These are phyloP conservation scores for Paspalum notatum DNA, from an alignment of 176 grass and related monocot genomes.

Conservation along the genomic window DNA sequence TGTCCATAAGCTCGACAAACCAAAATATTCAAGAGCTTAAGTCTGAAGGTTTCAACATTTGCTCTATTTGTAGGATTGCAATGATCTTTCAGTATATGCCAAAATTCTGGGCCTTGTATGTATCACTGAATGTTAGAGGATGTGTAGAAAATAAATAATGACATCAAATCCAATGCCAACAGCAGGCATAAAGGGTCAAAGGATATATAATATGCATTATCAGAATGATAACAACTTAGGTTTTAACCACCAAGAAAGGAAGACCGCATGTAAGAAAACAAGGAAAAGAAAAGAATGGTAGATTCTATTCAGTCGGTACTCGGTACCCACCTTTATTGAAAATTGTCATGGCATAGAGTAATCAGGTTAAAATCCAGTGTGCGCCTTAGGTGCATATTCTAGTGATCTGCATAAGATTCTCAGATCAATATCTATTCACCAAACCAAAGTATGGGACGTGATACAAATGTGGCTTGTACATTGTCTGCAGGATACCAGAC, in stretches of 20 bases:
- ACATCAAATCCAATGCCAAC: slow-evolving; percentile 22
- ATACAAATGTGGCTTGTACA: not conserved
- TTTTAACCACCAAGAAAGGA: not conserved
- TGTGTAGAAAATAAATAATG: slow-evolving; percentile 14
- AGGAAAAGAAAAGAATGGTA: not conserved
- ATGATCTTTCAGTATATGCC: not conserved
- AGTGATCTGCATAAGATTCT: slow-evolving; percentile 3
- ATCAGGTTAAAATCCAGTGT: not conserved
- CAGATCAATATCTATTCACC: slow-evolving; percentile 1
- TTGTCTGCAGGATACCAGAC: not conserved
- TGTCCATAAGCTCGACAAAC: slow-evolving; percentile 2
- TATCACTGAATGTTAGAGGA: slow-evolving; percentile 2
- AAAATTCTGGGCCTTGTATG: slow-evolving; percentile 6
- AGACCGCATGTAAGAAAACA: not conserved
- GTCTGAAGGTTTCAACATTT: slow-evolving; percentile 10
- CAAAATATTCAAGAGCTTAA: not conserved
- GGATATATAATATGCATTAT: not conserved
- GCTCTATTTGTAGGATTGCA: not conserved
- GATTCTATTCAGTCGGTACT: not conserved
- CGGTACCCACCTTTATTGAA: not conserved
- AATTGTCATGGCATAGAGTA: not conserved
- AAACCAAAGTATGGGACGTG: not conserved
- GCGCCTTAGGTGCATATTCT: not conserved
- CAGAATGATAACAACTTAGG: slow-evolving; percentile 6
- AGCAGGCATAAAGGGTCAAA: not conserved